A percentile compares a stretch with the other conserved stretches of the same genome.
These are phyloP conservation scores for Talaromyces islandicus DNA, from an alignment of 2,329 filamentous ascomycete species.

Conservation along the genomic window DNA sequence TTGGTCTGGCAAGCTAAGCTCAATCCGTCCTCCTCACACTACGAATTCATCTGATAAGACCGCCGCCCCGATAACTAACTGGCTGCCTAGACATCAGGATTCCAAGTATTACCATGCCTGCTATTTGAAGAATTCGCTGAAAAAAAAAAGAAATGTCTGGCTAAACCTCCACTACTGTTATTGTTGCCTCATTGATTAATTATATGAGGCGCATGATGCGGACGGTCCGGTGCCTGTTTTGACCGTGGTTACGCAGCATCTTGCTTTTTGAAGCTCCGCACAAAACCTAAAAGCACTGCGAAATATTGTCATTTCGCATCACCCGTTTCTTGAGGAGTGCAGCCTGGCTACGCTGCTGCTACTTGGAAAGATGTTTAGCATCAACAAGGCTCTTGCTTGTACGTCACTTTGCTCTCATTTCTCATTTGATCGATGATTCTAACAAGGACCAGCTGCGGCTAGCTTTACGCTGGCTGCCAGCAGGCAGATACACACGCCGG, in stretches of 20 bases:
- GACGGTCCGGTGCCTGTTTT: neutral
- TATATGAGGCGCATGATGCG: neutral
- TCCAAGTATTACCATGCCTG: neutral
- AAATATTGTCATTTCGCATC: neutral
- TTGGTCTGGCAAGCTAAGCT: neutral
- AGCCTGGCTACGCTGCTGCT: neutral
- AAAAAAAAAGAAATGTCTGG: neutral
- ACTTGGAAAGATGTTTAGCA: neutral
- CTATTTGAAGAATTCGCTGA: neutral
- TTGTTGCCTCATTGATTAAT: neutral
- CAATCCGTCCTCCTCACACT: neutral
- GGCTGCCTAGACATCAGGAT: neutral
- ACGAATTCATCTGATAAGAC: neutral
- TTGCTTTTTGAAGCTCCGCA: neutral
- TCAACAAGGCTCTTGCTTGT: neutral
- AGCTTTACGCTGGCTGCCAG: neutral
- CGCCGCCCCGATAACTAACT: neutral
- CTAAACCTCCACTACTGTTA: neutral
- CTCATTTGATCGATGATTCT: neutral
- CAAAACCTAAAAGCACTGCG: neutral
- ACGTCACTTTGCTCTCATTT: neutral
- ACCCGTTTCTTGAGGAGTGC: neutral
- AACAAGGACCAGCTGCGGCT: neutral
- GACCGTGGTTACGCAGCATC: neutral
- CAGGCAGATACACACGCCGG: constrained; percentile 12